phyloP scores from a whole-genome alignment of 257 asterid species.

The Jasminum sambac region DNA sequence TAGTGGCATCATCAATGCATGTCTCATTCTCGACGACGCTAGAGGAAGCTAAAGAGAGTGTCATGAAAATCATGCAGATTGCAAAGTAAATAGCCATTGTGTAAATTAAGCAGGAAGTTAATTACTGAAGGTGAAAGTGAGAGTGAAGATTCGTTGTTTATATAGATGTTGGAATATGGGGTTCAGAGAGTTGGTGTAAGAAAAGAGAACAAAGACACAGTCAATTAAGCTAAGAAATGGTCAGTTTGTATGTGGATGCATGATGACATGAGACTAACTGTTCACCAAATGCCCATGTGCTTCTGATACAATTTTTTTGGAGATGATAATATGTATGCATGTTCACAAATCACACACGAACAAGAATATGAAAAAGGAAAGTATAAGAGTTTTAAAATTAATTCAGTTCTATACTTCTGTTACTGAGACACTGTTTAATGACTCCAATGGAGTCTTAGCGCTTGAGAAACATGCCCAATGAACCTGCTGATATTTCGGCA shows the following conservation, averaged over 20 bases:
- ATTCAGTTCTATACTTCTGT: too few relatives aligned
- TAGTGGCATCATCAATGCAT: constrained; percentile 44
- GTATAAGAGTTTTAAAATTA: too few relatives aligned
- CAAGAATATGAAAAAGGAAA: too few relatives aligned
- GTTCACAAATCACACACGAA: too few relatives aligned
- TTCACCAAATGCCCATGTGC: constrained; percentile 69
- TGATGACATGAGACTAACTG: constrained; percentile 19
- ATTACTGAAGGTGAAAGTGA: background rate
- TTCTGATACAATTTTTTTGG: background rate
- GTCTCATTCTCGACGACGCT: constrained; percentile 23
- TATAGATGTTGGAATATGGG: constrained; percentile 20
- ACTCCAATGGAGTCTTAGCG: too few relatives aligned
- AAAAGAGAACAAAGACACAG: constrained; percentile 29
- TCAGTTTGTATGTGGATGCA: constrained; percentile 27
- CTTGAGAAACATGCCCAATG: too few relatives aligned
- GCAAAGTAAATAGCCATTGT: constrained; percentile 36
- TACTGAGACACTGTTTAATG: too few relatives aligned
- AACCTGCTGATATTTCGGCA: too few relatives aligned
- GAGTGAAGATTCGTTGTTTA: constrained; percentile 15
- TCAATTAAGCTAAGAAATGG: constrained; percentile 55
- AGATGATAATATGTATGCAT: background rate
- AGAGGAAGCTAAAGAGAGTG: constrained; percentile 29
- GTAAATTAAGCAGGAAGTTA: background rate
- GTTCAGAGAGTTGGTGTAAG: constrained; percentile 13
- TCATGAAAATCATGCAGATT: constrained; percentile 36